These are phyloP conservation scores for Trichosporon inkin DNA, from an alignment of 1,284 basidiomycete genomes.

Conservation along the genomic window DNA sequence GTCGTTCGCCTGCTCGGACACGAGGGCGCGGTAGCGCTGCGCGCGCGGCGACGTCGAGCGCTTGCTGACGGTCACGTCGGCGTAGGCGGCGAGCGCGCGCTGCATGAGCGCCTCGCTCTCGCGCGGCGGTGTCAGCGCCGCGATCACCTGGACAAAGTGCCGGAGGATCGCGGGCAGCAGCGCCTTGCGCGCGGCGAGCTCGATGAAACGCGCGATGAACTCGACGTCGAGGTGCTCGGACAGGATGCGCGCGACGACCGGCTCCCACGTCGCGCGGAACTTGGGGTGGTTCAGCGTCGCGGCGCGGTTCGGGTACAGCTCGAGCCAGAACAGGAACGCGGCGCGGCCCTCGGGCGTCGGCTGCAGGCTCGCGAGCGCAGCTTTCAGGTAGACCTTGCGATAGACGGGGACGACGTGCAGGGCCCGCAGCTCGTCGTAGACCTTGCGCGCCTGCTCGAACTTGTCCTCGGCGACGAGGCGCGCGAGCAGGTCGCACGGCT, in stretches of 20 bases:
- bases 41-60: conserved; percentile 25
- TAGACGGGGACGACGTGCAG: conserved; percentile 28
- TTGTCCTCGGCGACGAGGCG: conserved; percentile 26
- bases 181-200: conserved; percentile 31
- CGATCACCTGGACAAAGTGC: conserved; percentile 27
- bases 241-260: conserved; percentile 26
- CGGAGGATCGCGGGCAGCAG: conserved; percentile 32
- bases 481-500: conserved; percentile 35
- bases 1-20: conserved; percentile 16
- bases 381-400: conserved; percentile 32
- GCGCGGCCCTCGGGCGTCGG: conserved; percentile 15
- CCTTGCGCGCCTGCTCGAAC: conserved; percentile 25
- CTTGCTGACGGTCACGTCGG: conserved; percentile 20
- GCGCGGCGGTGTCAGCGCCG: conserved; percentile 22
- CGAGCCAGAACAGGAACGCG: conserved; percentile 37
- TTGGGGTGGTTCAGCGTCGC: conserved; percentile 27
- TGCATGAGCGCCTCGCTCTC: conserved; percentile 19
- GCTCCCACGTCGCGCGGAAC: conserved; percentile 31
- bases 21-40: conserved; percentile 10
- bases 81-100: conserved; percentile 21
- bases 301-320: conserved; percentile 38
- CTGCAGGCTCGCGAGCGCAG: conserved; percentile 21
- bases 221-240: conserved; percentile 21
- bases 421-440: conserved; percentile 33
- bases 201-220: conserved; percentile 29